Conservation (phyloP, 805 yeast genomes). For the Candida quercuum region DNA sequence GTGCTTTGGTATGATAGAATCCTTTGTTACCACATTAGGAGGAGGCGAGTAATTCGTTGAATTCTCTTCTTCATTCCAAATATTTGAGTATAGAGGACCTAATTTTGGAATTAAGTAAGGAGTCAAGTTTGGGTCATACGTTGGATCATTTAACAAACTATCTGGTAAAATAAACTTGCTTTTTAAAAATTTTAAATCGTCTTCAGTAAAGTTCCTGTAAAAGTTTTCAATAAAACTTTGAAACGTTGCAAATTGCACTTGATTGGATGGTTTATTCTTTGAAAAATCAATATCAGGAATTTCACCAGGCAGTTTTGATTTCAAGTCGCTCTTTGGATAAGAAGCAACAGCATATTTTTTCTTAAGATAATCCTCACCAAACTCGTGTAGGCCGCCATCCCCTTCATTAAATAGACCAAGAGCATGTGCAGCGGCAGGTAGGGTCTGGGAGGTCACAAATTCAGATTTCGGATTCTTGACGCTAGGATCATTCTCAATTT, state of each 20-base stretch:
- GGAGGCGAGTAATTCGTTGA: slow-evolving; percentile 45
- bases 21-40: slow-evolving; percentile 37
- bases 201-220: slow-evolving; percentile 71
- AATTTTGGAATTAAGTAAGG: slow-evolving; percentile 82
- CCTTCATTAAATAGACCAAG: slow-evolving; percentile 64
- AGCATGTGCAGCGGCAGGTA: slow-evolving; percentile 59
- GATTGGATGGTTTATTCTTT: slow-evolving; percentile 77
- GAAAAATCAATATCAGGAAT: slow-evolving; percentile 87
- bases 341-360: slow-evolving; percentile 82
- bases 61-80: slow-evolving; percentile 82
- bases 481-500: slow-evolving; percentile 49
- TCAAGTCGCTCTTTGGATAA: slow-evolving; percentile 77
- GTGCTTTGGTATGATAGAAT: slow-evolving; percentile 47
- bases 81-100: slow-evolving; percentile 76
- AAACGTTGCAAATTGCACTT: slow-evolving; percentile 87
- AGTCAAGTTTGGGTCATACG: slow-evolving; percentile 60
- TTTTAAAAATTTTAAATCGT: slow-evolving; percentile 71
- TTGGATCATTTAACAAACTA: slow-evolving; percentile 28
- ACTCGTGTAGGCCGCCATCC: slow-evolving; percentile 49
- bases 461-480: slow-evolving; percentile 71
- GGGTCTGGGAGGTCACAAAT: slow-evolving; percentile 63
- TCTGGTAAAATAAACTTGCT: slow-evolving; percentile 56
- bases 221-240: slow-evolving; percentile 81
- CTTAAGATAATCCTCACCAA: slow-evolving; percentile 71
- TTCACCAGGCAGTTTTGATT: slow-evolving; percentile 76